A percentile compares a stretch with the other conserved stretches of the same genome.
Evolutionary conservation across 108 stramenopile species (phyloP).

Genomic region (Nannochloropsis oceanica): DNA sequence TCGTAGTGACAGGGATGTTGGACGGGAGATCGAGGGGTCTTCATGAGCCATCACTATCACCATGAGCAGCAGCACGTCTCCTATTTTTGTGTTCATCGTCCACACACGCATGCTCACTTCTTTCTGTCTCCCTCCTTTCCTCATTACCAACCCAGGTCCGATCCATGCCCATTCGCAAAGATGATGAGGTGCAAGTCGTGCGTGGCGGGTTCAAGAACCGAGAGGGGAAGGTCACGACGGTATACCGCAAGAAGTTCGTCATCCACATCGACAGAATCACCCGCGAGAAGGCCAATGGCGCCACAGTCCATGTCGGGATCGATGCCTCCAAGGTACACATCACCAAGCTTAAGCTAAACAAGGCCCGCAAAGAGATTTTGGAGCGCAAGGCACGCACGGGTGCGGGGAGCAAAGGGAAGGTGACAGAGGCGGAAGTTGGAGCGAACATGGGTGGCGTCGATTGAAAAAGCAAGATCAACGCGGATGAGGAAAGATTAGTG

Average conservation of each 20-base stretch:
- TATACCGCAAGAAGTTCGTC: conserved; percentile 94
- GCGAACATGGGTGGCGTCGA: conserved; percentile 87
- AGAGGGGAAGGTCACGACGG: conserved; percentile 91
- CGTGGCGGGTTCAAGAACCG: conserved; percentile 88
- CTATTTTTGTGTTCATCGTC: too few species aligned
- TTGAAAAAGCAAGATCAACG: conserved; percentile 24
- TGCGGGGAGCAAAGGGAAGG: conserved; percentile 26
- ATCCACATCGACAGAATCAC: conserved; percentile 92
- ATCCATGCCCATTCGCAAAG: conserved; percentile 94
- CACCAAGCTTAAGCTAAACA: conserved; percentile 97
- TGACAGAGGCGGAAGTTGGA: conserved; percentile 46
- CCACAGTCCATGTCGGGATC: conserved; percentile 76
- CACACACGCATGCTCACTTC: neutral
- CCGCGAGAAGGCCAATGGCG: conserved; percentile 88
- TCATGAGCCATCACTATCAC: too few species aligned
- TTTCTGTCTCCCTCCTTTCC: neutral
- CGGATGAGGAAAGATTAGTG: neutral
- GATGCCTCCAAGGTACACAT: conserved; percentile 84
- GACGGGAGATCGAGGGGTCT: too few species aligned
- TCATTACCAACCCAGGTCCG: conserved; percentile 43
- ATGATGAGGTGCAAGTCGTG: conserved; percentile 92
- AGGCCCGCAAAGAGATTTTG: conserved; percentile 87
- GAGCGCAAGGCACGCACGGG: conserved; percentile 73
- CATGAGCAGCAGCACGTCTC: too few species aligned
- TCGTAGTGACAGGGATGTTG: too few species aligned